Base-by-base conservation (phyloP, 2,329 filamentous ascomycete genomes). In the Myotisia sp. region DNA sequence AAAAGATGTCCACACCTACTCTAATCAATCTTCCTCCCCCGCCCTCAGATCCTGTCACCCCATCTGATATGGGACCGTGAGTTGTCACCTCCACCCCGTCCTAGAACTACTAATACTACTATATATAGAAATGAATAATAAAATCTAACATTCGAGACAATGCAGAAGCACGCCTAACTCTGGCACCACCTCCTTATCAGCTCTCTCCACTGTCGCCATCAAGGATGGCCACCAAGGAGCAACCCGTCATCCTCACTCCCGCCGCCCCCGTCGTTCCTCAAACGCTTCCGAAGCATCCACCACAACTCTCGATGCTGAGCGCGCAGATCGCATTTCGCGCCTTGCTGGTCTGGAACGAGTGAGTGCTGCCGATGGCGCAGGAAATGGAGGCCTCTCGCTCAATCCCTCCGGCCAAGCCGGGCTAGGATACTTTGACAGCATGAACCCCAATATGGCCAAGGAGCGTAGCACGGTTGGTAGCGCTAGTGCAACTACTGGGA, bases 191-290 rank as follows among this genome's bases (percentile, higher is more conserved):
- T 92, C 85, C 33, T 77, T 95, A 50, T 93, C 84, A 17, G 78
- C 85, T 26, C 71, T 95, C 30, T 92, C 84, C 10, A 94, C 87
- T 12, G 90, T 84, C 8, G 87, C 87, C 33, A 93, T 93, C 67
- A 93, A 94, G 60, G 87, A 95, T 54, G 87, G 87, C 47, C 84
- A 94, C 52, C 81, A 84, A 40, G 87, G 87, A 43, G 75, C 85
- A 52, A 68, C 78, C 18, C 72, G 75, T 18, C 69, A 76, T 37
- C 68, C 71, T 39, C 56, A 58, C 38, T 65, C 70, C 37, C 65
- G 65, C 41, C 56, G 58, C 24, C 57, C 58, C 27, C 72, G 74
- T 33, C 70, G 47, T 63, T 75, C 54, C 59, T 74, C 48, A 66
- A 71, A 47, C 63, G 69, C 45, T 58, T 65, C 64, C n/a, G 55